Percentiles rank a stretch among this genome's conserved stretches.
phyloP scores from a whole-genome alignment of 2,329 filamentous ascomycete species.

The Trichoderma koningiopsis region DNA sequence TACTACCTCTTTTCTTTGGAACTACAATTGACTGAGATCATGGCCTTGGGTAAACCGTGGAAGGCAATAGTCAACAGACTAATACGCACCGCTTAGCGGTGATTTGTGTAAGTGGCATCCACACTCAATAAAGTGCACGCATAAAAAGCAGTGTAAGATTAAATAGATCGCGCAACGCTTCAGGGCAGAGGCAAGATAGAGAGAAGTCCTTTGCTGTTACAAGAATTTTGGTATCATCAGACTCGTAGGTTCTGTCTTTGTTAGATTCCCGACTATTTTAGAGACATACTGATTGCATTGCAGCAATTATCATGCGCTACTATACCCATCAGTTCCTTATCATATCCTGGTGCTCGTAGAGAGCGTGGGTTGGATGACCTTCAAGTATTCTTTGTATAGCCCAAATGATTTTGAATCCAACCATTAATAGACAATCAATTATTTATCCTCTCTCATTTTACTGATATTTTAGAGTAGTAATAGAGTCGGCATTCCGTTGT shows the following conservation, averaged over 20 bases:
- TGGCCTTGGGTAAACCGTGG: neutral
- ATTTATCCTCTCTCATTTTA: neutral
- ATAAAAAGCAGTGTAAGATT: neutral
- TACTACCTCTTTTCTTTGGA: neutral
- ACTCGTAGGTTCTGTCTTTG: too few species aligned
- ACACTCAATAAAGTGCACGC: neutral
- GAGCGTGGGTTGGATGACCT: too few species aligned
- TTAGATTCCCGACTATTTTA: too few species aligned
- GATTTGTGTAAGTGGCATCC: neutral
- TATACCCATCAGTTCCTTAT: neutral
- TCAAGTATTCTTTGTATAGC: too few species aligned
- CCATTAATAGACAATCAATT: neutral
- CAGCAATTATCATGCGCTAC: neutral
- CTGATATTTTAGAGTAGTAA: neutral
- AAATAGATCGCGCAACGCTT: neutral
- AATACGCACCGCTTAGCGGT: neutral
- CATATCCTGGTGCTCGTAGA: too few species aligned
- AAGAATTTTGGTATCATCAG: too few species aligned
- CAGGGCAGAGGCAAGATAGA: neutral
- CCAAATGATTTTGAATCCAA: neutral
- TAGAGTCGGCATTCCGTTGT: neutral
- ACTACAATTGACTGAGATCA: neutral
- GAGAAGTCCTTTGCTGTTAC: neutral
- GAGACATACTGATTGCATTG: too few species aligned
- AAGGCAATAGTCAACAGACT: neutral